phyloP scores from a whole-genome alignment of 805 yeast species.

The Teunomyces stri region DNA sequence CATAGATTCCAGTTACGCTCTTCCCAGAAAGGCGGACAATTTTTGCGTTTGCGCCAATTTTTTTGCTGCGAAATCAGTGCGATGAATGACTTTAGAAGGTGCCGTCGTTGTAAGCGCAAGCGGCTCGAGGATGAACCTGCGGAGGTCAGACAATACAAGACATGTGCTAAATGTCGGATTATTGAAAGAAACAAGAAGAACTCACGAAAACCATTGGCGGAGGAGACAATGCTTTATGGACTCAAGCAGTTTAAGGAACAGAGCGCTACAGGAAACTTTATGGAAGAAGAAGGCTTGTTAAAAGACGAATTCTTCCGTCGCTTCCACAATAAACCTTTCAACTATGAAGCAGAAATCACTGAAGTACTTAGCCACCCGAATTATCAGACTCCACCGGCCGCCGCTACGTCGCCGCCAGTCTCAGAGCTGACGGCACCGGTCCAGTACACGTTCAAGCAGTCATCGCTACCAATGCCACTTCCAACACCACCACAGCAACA shows the following conservation, averaged over 20 bases:
- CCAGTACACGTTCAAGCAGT: constrained; percentile 9
- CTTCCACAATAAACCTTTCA: constrained; percentile 13
- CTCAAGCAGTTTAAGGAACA: constrained; percentile 45
- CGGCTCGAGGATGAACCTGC: constrained; percentile 55
- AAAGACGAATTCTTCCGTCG: constrained; percentile 20
- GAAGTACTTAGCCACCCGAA: constrained; percentile 11
- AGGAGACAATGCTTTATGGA: constrained; percentile 46
- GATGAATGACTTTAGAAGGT: constrained; percentile 30
- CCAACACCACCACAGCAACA: neutral
- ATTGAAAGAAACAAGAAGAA: constrained; percentile 48
- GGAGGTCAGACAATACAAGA: constrained; percentile 54
- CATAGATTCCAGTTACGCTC: neutral
- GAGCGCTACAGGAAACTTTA: constrained; percentile 26
- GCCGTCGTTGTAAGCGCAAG: constrained; percentile 59
- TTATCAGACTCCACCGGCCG: constrained; percentile 10
- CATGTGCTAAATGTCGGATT: constrained; percentile 58
- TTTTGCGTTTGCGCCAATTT: neutral
- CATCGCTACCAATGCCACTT: constrained; percentile 3
- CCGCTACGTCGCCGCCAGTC: constrained; percentile 17
- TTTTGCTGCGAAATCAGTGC: constrained; percentile 2
- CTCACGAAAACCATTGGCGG: constrained; percentile 45
- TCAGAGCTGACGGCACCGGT: constrained; percentile 6
- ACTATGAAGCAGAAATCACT: constrained; percentile 13
- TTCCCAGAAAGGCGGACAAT: neutral
- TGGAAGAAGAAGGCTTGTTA: constrained; percentile 29